Base-by-base conservation (phyloP, 176 grass and related monocot species). In the Bolboschoenus planiculmis region DNA sequence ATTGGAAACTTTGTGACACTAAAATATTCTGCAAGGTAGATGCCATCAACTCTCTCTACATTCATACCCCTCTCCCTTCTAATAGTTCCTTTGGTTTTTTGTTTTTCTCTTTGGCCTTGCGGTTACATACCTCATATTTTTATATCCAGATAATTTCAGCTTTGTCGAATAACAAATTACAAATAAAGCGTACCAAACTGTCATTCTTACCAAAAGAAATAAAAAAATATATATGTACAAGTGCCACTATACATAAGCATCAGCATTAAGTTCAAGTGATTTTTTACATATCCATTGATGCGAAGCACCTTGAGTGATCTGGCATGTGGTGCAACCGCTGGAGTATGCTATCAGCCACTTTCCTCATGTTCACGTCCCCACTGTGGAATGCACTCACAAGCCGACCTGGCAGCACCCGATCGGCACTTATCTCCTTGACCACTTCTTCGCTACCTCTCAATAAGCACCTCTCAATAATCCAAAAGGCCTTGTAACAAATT, bases 311-410 rank as follows among this genome's bases (percentile, higher is more conserved):
- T 4, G 93, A 93, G 82, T 84, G 90, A 59, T 93, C 83, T 0
- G 93, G 87, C 56, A 91, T 89, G 46, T 83, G 85, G 82, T 99
- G 82, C 30, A 99, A 82, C 83, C 84, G 80, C 83, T 89, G 86
- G 55, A 99, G 92, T 54, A 99, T 86, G 88, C 84, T 92, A 93
- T 96, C 91, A 21, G 97, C 91, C 16, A 84, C 61, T 82, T 90
- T 88, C 83, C 91, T 95, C 18, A 89, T 91, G 61, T 83, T 72
- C 14, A 72, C 71, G 58, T 91, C 91, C 2, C 97, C 93, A 82
- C 68, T 99, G 56, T 93, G 97, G 81, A 96, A 93, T 6, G 91
- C 88, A 16, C 57, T 56, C 20, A 99, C 85, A 31, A 95, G 82
- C 82, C 85, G 71, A 43, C 80, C 61, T 27, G 93, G 91, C 82